Base-by-base conservation (phyloP, 1,139 yeast species). In the Keqinozyma sinolaborantium region DNA sequence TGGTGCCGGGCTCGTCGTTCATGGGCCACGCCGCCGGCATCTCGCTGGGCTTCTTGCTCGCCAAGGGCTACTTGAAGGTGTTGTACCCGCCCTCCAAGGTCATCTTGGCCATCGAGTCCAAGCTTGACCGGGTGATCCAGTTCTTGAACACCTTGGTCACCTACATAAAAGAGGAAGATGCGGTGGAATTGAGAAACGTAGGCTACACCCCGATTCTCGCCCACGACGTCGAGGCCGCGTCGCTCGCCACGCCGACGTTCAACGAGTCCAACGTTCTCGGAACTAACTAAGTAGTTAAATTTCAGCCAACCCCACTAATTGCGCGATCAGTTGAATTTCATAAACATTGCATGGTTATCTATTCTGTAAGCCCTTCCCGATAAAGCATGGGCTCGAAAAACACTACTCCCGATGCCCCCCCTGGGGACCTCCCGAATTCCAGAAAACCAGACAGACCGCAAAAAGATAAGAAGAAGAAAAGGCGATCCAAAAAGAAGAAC, bases 71-170 rank as follows among this genome's bases (percentile, higher is more conserved):
- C 36, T 58, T 87, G 36, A 65, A 65, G 26, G 53, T 65, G 26
- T 58, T 82, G 48, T 73, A 73, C 40, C 86, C 88, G 3, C 92
- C 96, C 7, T 73, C 82, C 38, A 64, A 70, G 42, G 70, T 76
- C 2, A 72, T 87, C 13, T 70, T 78, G 40, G 79, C 70, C 58
- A 83, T 86, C 37, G 97, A 88, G 56, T 39, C 49, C 12, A 73
- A 74, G 43, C 53, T 81, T 11, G 66, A 62, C 5, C 48, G 48
- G 2, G 58, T 68, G 14, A 86, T 86, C 39, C 56, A 58, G 8
- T 47, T 69, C 37, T 69, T 84, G 38, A 82, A 84, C 23, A 51
- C 65, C 3, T 54, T 72, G 26, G 78, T 83, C 32, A 58, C 59
- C 18, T 83, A 69, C 47, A 65, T 75, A 42, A 65, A 60, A 38